Conservation (phyloP, 441 rosid genomes). For the Populus hybrid region DNA sequence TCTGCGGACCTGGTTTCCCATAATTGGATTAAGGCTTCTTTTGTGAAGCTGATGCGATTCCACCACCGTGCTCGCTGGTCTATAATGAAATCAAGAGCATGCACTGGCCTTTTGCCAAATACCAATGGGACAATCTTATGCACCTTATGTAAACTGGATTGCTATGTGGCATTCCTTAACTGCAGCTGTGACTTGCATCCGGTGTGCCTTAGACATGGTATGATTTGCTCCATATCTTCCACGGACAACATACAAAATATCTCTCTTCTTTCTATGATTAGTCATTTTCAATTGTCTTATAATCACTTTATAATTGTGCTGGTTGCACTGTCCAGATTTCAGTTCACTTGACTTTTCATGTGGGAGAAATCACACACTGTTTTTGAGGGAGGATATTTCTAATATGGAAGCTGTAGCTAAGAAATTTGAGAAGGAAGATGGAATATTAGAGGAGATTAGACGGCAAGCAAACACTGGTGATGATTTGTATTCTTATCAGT, state of each 20-base stretch:
- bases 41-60: conserved; percentile 82
- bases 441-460: conserved; percentile 35
- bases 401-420: conserved; percentile 86
- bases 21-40: conserved; percentile 57
- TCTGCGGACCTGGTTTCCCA: conserved; percentile 58
- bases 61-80: conserved; percentile 86
- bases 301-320: conserved; percentile 6
- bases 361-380: conserved; percentile 53
- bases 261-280: conserved; percentile 4
- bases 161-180: conserved; percentile 79
- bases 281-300: not conserved
- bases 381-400: too few species aligned
- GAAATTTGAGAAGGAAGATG: conserved; percentile 71
- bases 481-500: conserved; percentile 52
- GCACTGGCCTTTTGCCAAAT: conserved; percentile 49
- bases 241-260: conserved; percentile 1
- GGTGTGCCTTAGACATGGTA: conserved; percentile 96
- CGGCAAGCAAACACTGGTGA: conserved; percentile 41
- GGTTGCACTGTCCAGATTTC: conserved; percentile 43
- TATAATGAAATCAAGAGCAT: conserved; percentile 63
- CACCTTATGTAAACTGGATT: conserved; percentile 90
- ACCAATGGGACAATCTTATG: conserved; percentile 69
- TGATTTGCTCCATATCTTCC: conserved; percentile 15
- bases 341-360: conserved; percentile 62
- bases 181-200: conserved; percentile 76